phyloP scores from a whole-genome alignment of 768 basidiomycete species.

The Nevesoporus exiguus region DNA sequence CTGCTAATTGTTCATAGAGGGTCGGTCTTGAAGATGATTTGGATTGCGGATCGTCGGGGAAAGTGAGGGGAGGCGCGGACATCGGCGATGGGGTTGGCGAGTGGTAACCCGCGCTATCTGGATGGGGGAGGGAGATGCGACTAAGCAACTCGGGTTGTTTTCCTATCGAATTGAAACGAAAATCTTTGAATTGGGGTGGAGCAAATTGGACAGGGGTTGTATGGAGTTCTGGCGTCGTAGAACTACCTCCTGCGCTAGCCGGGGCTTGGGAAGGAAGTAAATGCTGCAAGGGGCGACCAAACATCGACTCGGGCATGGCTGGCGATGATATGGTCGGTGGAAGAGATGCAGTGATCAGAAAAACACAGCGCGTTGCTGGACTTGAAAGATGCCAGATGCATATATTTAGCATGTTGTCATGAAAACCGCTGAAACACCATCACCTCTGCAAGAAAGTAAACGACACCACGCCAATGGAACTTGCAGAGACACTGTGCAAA shows the following conservation, averaged over 20 bases:
- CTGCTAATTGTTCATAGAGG: conserved; percentile 22
- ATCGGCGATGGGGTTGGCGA: conserved; percentile 25
- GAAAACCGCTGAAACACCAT: background rate
- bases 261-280: conserved; percentile 17
- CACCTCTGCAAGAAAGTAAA: conserved; percentile 12
- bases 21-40: conserved; percentile 19
- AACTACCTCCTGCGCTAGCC: background rate
- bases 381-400: background rate
- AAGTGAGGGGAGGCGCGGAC: conserved; percentile 3
- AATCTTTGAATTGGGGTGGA: conserved; percentile 33
- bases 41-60: conserved; percentile 1
- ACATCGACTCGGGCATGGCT: conserved; percentile 29
- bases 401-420: conserved; percentile 15
- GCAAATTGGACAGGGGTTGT: conserved; percentile 11
- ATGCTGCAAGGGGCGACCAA: conserved; percentile 27
- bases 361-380: background rate
- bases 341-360: conserved; percentile 13
- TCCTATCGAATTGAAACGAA: conserved; percentile 54
- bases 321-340: conserved; percentile 6
- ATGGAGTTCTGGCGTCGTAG: background rate
- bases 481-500: background rate
- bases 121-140: conserved; percentile 41
- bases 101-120: conserved; percentile 25
- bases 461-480: background rate
- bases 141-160: conserved; percentile 49